These are phyloP conservation scores for Psilocybe cyanescens DNA, from an alignment of 768 basidiomycete genomes.

Conservation along the genomic window DNA sequence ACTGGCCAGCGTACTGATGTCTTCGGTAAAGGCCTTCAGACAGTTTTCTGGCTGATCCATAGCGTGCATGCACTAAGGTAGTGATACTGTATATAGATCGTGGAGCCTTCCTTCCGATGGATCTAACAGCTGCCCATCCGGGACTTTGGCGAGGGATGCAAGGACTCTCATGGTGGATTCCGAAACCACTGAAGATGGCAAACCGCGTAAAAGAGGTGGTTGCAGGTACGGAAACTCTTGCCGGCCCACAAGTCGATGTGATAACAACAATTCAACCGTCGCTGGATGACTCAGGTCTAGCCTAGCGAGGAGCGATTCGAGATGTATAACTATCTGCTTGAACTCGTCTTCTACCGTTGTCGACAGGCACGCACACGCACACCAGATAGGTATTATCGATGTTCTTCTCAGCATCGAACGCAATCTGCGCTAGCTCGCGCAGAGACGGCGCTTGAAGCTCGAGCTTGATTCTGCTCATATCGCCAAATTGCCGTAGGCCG, in stretches of 20 bases:
- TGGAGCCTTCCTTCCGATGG: constrained; percentile 70
- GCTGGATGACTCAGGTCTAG: constrained; percentile 72
- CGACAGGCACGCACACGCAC: constrained; percentile 75
- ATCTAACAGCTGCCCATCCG: constrained; percentile 72
- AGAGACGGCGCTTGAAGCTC: constrained; percentile 78
- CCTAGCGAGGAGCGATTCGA: constrained; percentile 66
- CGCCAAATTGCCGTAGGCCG: constrained; percentile 88
- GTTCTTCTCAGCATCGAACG: constrained; percentile 71
- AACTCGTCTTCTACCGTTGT: constrained; percentile 88
- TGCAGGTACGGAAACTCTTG: constrained; percentile 66
- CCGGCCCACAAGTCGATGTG: constrained; percentile 76
- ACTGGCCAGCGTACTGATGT: constrained; percentile 74
- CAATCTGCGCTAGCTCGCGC: constrained; percentile 72
- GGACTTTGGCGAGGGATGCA: constrained; percentile 59
- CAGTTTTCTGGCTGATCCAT: constrained; percentile 70
- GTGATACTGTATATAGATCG: constrained; percentile 75
- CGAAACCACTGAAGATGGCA: constrained; percentile 78
- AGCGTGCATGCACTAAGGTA: constrained; percentile 90
- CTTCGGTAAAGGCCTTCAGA: constrained; percentile 71
- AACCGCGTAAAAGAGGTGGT: constrained; percentile 69
- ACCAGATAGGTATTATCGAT: constrained; percentile 71
- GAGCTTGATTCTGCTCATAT: constrained; percentile 74
- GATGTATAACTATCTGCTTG: constrained; percentile 61
- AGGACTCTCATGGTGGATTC: constrained; percentile 70
- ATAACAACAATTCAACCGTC: constrained; percentile 70